phyloP scores from a whole-genome alignment of 805 yeast species.

The Yarrowia sp. region DNA sequence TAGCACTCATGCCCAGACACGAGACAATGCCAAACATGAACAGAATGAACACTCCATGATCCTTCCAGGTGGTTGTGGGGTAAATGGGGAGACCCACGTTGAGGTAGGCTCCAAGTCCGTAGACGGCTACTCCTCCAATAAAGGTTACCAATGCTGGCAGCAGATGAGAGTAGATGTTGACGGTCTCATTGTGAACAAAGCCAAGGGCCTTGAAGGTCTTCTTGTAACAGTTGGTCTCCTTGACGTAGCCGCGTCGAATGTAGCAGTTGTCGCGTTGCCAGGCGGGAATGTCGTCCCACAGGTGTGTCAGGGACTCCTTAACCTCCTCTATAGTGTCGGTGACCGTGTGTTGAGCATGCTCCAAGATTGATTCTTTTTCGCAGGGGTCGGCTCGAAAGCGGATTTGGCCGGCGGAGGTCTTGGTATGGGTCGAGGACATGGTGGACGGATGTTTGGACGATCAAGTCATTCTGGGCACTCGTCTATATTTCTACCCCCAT shows the following conservation, averaged over 20 bases:
- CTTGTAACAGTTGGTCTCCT: constrained; percentile 49
- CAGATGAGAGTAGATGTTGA: constrained; percentile 68
- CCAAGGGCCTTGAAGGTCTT: constrained; percentile 50
- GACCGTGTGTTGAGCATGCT: constrained; percentile 14
- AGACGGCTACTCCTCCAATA: constrained; percentile 27
- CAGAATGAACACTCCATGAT: constrained; percentile 50
- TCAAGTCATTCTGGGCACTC: not conserved
- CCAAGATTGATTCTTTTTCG: not conserved
- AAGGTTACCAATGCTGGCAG: constrained; percentile 39
- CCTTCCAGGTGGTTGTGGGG: constrained; percentile 42
- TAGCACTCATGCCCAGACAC: constrained; percentile 63
- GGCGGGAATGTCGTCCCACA: constrained; percentile 57
- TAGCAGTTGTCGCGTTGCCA: constrained; percentile 77
- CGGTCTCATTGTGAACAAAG: constrained; percentile 67
- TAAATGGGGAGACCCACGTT: constrained; percentile 33
- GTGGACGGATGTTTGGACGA: not conserved
- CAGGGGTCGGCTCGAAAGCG: constrained; percentile 3
- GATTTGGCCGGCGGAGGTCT: not conserved
- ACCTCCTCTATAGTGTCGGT: constrained; percentile 2
- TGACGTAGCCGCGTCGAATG: constrained; percentile 63
- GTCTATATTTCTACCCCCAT: not conserved
- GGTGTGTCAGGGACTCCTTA: constrained; percentile 27
- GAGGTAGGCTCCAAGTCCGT: constrained; percentile 23
- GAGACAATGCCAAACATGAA: constrained; percentile 57
- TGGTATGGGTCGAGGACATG: not conserved